Evolutionary conservation across 192 early-diverging fungal species (phyloP), one percentile per base, ranked within the genome.

Genomic region (Podila epigama): DNA sequence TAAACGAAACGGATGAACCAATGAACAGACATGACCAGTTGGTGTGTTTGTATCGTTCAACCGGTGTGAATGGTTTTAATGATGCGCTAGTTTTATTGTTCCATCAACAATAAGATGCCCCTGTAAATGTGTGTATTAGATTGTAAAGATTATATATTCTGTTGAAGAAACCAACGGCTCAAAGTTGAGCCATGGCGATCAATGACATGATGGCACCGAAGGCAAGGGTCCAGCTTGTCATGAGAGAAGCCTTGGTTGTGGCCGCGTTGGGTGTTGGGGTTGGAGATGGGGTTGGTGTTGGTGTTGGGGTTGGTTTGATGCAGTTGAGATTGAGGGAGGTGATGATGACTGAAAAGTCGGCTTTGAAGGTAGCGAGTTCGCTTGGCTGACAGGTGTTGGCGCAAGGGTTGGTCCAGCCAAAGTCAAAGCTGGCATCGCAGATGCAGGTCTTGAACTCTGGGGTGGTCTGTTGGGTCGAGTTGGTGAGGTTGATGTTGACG

Each of bases 361-460:
- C 33, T 60, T 61, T 36, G 35, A 75, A 75, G 42, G 60, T 42
- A 1, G 41, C 20, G 22, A 75, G 37, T 16, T 75, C 71, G 28
- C 53, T 66, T 8, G 60, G 28, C 54, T 75, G 71, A 41, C 71
- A 75, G 20, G n/a, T 62, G 25, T 64, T 58, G 18, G 48, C 5
- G 51, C 71, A 75, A n/a, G 65, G 54, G 12, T 31, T 39, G 5
- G 65, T 66, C 71, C 71, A 75, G 52, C 51, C 58, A 40, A 62
- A 75, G 18, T 67, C 71, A 22, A 75, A 68, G 71, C 51, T 67
- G 8, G 71, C 25, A 35, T 67, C 58, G 35, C 71, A 75, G 41
- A 75, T 65, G 50, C 71, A 75, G 41, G 65, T 58, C 28, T 29
- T 18, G 35, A 57, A 67, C 33, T 56, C 32, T 16, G 64, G 41